phyloP scores from a whole-genome alignment of 768 basidiomycete species.

The Termitomyces sp. region DNA sequence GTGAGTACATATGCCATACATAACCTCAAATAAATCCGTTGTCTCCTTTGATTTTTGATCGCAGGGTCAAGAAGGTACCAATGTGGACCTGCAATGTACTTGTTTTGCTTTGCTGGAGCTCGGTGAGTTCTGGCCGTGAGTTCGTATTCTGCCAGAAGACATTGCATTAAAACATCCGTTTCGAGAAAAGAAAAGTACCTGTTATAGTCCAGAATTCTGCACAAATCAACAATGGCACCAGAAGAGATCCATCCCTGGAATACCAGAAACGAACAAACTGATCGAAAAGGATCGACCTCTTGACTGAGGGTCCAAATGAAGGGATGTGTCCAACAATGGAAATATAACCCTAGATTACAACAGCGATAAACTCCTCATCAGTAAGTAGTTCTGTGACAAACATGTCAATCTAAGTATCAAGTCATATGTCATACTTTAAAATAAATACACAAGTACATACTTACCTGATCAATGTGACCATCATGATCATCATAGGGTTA shows the following conservation, averaged over 20 bases:
- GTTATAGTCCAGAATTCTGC: slow-evolving; percentile 10
- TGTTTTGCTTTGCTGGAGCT: neutral
- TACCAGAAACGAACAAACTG: slow-evolving; percentile 2
- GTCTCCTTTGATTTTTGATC: slow-evolving; percentile 17
- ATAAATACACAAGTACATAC: slow-evolving; percentile 10
- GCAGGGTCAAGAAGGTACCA: slow-evolving; percentile 29
- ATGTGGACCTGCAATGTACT: slow-evolving; percentile 8
- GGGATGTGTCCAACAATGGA: slow-evolving; percentile 5
- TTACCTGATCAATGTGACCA: slow-evolving; percentile 9
- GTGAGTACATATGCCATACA: slow-evolving; percentile 9
- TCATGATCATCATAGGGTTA: slow-evolving; percentile 18
- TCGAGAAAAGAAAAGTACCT: slow-evolving; percentile 12
- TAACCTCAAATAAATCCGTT: slow-evolving; percentile 26
- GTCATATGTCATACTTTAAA: slow-evolving; percentile 5
- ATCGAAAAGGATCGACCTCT: slow-evolving; percentile 5
- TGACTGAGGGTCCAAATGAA: neutral
- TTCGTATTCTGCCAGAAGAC: slow-evolving; percentile 11
- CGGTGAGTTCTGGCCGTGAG: neutral
- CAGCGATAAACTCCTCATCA: slow-evolving; percentile 8
- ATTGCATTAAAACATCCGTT: slow-evolving; percentile 9
- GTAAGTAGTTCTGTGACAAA: slow-evolving; percentile 15
- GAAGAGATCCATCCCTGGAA: neutral
- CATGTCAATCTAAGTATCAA: neutral
- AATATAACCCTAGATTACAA: slow-evolving; percentile 11
- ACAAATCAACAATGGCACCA: slow-evolving; percentile 1